Conservation (phyloP, 805 yeast genomes). For the Candida michaelii region DNA sequence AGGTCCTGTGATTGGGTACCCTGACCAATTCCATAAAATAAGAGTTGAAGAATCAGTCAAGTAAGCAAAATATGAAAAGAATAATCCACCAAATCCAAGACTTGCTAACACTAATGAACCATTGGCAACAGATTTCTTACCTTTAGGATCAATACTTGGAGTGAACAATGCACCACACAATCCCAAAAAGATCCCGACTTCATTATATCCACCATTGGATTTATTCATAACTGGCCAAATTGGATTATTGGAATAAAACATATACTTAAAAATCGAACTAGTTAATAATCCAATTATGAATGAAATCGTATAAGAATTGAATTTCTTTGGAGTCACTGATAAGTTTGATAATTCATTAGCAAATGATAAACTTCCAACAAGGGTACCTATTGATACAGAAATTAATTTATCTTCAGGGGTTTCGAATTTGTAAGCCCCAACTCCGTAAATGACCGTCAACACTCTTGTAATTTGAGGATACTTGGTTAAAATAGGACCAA, state of each 20-base stretch:
- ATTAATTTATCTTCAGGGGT: slow-evolving; percentile 72
- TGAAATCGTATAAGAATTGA: slow-evolving; percentile 51
- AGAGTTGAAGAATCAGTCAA: slow-evolving; percentile 82
- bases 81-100: slow-evolving; percentile 71
- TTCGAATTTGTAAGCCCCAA: slow-evolving; percentile 70
- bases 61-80: slow-evolving; percentile 72
- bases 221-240: slow-evolving; percentile 93
- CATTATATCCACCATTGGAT: slow-evolving; percentile 84
- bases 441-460: slow-evolving; percentile 59
- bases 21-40: slow-evolving; percentile 96
- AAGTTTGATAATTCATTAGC: slow-evolving; percentile 49
- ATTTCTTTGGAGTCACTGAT: slow-evolving; percentile 26
- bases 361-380: slow-evolving; percentile 60
- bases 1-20: slow-evolving; percentile 85
- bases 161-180: slow-evolving; percentile 64
- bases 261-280: slow-evolving; percentile 73
- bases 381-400: slow-evolving; percentile 63
- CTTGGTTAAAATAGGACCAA: slow-evolving; percentile 35
- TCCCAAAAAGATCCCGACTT: slow-evolving; percentile 65
- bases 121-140: slow-evolving; percentile 8
- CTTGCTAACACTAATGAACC: slow-evolving; percentile 55
- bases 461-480: slow-evolving; percentile 57
- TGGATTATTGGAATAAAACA: slow-evolving; percentile 84
- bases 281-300: slow-evolving; percentile 70
- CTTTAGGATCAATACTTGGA: slow-evolving; percentile 24